Evolutionary conservation across 495 filamentous ascomycete genomes (phyloP), one percentile per base, ranked within the genome.

Genomic region (Hypoxylon crocopeplum): DNA sequence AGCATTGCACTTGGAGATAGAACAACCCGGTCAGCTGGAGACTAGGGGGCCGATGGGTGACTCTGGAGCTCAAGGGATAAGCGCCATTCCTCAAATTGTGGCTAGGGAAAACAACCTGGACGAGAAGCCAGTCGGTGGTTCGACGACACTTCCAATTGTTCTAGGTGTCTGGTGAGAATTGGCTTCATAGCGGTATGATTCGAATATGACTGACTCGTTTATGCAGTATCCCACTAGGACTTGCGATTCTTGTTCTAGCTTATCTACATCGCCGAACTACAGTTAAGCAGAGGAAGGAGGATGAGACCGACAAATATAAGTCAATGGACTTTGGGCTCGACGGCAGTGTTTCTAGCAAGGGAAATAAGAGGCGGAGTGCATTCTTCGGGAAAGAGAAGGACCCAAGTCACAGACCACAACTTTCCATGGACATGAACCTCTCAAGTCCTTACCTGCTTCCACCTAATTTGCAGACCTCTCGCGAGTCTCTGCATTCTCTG

Each of bases 261-360:
- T 88, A 84, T 62, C 79, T 98, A 24, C 92, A 96, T 65, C 84
- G 89, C 11, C 80, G 89, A 69, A 87, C 90, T 63, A 76, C 89
- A 12, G 83, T 84, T 62, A 93, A 83, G 60, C 82, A 92, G 54
- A 79, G 81, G 55, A 76, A 76, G 33, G 94, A 98, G 77, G 94
- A 98, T 71, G 79, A 81, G 24, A 84, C 89, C 56, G 93, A 97
- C 69, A 89, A 90, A 62, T 90, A 95, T 71, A 95, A 88, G 67
- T 96, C 91, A 1, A 82, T 98, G 68, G 94, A 98, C 71, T 98
- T 98, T 70, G 94, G 94, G 22, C 73, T 97, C 71, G 90, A 83
- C 8, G 79, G 78, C 3, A 59, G 49, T 17, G 33, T 63, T n/a
- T 13, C 29, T 59, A 71, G 56, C 19, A 73, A 75, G 37, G 58